Conservation (phyloP, 352 stramenopile genomes). For the Pythium aquatile region DNA sequence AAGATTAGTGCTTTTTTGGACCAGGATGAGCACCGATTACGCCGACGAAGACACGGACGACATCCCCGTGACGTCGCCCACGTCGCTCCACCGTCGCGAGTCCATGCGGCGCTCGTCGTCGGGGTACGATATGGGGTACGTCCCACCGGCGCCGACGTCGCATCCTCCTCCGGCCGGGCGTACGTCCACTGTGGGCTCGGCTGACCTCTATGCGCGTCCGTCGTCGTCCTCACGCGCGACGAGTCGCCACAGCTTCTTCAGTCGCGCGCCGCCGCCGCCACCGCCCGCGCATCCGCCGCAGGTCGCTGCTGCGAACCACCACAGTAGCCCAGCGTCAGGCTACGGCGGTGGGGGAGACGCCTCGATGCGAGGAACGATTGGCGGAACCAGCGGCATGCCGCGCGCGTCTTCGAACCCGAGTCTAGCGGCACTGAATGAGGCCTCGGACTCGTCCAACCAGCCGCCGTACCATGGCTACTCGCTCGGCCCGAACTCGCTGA, state of each 20-base stretch:
- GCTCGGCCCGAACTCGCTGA: slow-evolving; percentile 50
- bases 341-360: neutral
- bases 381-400: slow-evolving; percentile 33
- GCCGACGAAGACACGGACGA: slow-evolving; percentile 49
- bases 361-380: slow-evolving; percentile 14
- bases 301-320: slow-evolving; percentile 17
- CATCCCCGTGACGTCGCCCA: slow-evolving; percentile 82
- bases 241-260: slow-evolving; percentile 58
- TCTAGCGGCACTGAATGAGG: slow-evolving; percentile 44
- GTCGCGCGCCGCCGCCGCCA: slow-evolving; percentile 55
- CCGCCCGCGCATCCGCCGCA: slow-evolving; percentile 53
- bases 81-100: slow-evolving; percentile 72
- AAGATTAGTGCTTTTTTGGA: neutral
- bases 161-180: slow-evolving; percentile 24
- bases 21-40: slow-evolving; percentile 26
- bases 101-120: slow-evolving; percentile 79
- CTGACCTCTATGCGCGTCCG: slow-evolving; percentile 9
- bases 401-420: slow-evolving; percentile 70
- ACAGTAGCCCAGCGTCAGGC: slow-evolving; percentile 9
- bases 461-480: slow-evolving; percentile 60
- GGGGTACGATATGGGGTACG: slow-evolving; percentile 41
- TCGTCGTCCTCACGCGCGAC: slow-evolving; percentile 25
- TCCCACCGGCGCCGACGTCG: slow-evolving; percentile 25
- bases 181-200: slow-evolving; percentile 9
- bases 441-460: slow-evolving; percentile 29